Evolutionary conservation across 2,329 filamentous ascomycete genomes (phyloP), one percentile per base, ranked within the genome.

Genomic region (Paecilomyces variotii): DNA sequence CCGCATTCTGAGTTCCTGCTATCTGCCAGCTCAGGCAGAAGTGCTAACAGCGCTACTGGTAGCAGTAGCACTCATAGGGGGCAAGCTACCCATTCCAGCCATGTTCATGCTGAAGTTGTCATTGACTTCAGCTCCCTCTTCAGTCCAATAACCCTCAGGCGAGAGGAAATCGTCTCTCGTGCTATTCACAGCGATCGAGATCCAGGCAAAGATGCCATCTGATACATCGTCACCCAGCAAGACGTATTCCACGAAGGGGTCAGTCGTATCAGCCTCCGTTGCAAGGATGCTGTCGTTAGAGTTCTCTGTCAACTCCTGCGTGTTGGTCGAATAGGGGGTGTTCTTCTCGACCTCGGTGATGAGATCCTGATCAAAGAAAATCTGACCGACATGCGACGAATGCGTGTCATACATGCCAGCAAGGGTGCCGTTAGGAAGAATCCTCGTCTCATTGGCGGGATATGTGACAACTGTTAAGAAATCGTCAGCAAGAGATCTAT

Each of bases 351-450:
- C 82, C 39, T 74, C 62, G 30, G 65, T 65, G 63, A 84, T 79
- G 9, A 88, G 79, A 61, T 77, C 75, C 68, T 87, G 81, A 68
- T 88, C 84, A 58, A 85, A 85, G 78, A 85, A 88, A 55, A 85
- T 67, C 69, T 89, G 85, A n/a, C 85, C 85, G 45, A 87, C 78
- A 71, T 88, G 84, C 6, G 81, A 79, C 58, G 82, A 78, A 55
- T 73, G 76, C 12, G 69, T 24, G 11, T 62, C 65, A 60, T 69
- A 71, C 12, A 77, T 76, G 60, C 78, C 80, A 45, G 72, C 70
- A 61, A 83, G 78, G 59, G 82, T 82, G 57, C 80, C 81, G 66
- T 80, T 84, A 53, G 74, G 63, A 53, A 78, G 73, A 5, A 77
- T 65, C 9, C 68, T 70, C 10, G 70, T 70, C 30, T 66, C 63